phyloP scores from a whole-genome alignment of 1,284 basidiomycete genomes.

The Takashimella koratensis region DNA sequence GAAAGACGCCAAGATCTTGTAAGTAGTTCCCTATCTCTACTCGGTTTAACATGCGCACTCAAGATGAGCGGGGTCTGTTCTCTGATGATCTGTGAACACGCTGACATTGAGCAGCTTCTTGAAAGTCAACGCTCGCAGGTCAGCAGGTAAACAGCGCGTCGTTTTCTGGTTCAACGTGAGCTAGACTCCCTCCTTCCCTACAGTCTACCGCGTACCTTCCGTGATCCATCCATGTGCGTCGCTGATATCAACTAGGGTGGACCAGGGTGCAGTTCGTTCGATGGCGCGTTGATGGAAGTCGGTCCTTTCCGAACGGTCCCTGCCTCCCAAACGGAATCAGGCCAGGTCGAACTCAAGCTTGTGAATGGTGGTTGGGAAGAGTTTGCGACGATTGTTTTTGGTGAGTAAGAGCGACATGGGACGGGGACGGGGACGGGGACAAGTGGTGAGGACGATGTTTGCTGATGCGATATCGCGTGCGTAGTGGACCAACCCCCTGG shows the following conservation, averaged over 20 bases:
- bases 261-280: constrained; percentile 94
- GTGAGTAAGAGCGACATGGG: constrained; percentile 56
- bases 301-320: constrained; percentile 77
- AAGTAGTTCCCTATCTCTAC: constrained; percentile 27
- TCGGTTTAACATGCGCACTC: constrained; percentile 15
- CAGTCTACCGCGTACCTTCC: too few species aligned
- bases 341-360: constrained; percentile 70
- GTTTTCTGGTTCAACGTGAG: constrained; percentile 95
- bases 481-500: constrained; percentile 95
- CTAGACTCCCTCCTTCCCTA: too few species aligned
- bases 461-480: constrained; percentile 5
- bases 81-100: constrained; percentile 2
- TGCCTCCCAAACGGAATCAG: constrained; percentile 42
- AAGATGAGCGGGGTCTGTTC: constrained; percentile 69
- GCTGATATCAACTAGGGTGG: too few species aligned
- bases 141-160: constrained; percentile 79
- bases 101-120: too few species aligned
- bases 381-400: constrained; percentile 91
- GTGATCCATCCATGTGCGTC: too few species aligned
- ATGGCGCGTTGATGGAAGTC: constrained; percentile 96
- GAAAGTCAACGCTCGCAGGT: constrained; percentile 79
- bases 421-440: too few species aligned
- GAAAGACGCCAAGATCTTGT: constrained; percentile 48
- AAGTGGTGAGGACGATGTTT: not conserved
- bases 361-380: constrained; percentile 96